Percentiles rank a stretch among this genome's conserved stretches.
Conservation (phyloP, 1,284 basidiomycete genomes). For the Cutaneotrichosporon dermatis region DNA sequence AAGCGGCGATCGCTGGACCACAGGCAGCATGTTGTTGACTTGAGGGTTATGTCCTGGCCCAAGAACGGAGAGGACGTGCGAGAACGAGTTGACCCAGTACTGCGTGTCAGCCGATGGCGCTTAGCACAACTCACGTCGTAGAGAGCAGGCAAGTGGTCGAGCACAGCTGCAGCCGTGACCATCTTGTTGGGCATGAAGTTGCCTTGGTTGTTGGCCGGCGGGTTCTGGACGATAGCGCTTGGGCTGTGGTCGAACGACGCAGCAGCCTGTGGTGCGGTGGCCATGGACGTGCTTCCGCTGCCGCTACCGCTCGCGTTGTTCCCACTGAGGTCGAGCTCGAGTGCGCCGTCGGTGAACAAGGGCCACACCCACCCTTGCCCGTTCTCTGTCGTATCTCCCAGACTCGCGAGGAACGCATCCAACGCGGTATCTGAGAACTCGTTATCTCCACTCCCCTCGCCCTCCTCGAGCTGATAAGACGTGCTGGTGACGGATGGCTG, state of each 20-base stretch:
- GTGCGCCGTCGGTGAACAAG: conserved; percentile 13
- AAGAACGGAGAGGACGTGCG: conserved; percentile 31
- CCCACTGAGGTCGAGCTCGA: conserved; percentile 17
- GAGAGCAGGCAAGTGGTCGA: conserved; percentile 20
- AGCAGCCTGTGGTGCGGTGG: not conserved
- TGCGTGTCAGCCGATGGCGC: not conserved
- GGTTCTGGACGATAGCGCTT: not conserved
- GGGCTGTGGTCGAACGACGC: conserved; percentile 1
- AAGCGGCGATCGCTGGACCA: conserved; percentile 27
- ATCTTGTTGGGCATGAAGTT: conserved; percentile 16
- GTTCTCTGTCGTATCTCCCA: conserved; percentile 11
- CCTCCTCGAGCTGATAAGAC: conserved; percentile 3
- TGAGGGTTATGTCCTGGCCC: conserved; percentile 28
- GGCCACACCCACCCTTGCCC: conserved; percentile 19
- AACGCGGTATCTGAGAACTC: conserved; percentile 16
- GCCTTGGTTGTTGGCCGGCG: not conserved
- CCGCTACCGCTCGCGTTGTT: not conserved
- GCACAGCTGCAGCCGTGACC: conserved; percentile 19
- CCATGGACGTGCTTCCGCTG: not conserved
- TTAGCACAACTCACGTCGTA: conserved; percentile 14
- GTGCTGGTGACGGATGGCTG: conserved; percentile 1
- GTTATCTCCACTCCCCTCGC: conserved; percentile 3
- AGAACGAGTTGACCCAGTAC: conserved; percentile 34
- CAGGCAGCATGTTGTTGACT: conserved; percentile 25
- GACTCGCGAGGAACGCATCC: conserved; percentile 16